Evolutionary conservation across 2,329 filamentous ascomycete genomes (phyloP).

Genomic region (Colletotrichum chlorophyti): DNA sequence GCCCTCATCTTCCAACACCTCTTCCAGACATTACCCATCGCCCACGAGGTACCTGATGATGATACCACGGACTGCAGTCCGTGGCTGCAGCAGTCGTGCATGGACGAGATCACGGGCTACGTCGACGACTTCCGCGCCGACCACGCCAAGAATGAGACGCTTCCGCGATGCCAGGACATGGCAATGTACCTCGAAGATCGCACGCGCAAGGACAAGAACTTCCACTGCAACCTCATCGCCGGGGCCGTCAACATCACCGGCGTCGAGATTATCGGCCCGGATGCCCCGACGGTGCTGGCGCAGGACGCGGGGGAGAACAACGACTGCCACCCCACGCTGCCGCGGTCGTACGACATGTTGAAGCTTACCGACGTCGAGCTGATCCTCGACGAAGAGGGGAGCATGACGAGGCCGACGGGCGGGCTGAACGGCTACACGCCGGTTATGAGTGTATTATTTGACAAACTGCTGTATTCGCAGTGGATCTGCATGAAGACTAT

Average conservation of each 20-base stretch:
- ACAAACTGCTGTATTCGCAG: slow-evolving; percentile 23
- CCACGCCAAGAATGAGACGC: slow-evolving; percentile 5
- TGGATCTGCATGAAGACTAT: slow-evolving; percentile 29
- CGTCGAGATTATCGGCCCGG: slow-evolving; percentile 19
- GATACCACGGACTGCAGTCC: slow-evolving; percentile 26
- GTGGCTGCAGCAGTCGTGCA: slow-evolving; percentile 28
- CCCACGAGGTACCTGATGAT: slow-evolving; percentile 19
- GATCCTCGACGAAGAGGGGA: slow-evolving; percentile 11
- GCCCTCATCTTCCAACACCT: slow-evolving; percentile 28
- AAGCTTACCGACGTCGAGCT: slow-evolving; percentile 25
- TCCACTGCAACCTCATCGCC: slow-evolving; percentile 27
- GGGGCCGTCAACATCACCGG: slow-evolving; percentile 26
- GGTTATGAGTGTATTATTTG: slow-evolving; percentile 26
- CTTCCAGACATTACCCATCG: slow-evolving; percentile 24
- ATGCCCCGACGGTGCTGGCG: slow-evolving; percentile 9
- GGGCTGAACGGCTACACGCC: slow-evolving; percentile 25
- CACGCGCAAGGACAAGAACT: slow-evolving; percentile 20
- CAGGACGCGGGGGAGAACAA: neutral
- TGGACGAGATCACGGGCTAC: slow-evolving; percentile 29
- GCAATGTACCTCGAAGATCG: slow-evolving; percentile 26
- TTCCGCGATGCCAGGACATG: slow-evolving; percentile 22
- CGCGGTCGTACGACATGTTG: slow-evolving; percentile 13
- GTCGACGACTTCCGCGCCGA: slow-evolving; percentile 25
- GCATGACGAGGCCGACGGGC: slow-evolving; percentile 10
- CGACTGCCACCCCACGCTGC: slow-evolving; percentile 22